Base-by-base conservation (phyloP, 2,329 filamentous ascomycete species). In the Clonostachys rhizophaga region DNA sequence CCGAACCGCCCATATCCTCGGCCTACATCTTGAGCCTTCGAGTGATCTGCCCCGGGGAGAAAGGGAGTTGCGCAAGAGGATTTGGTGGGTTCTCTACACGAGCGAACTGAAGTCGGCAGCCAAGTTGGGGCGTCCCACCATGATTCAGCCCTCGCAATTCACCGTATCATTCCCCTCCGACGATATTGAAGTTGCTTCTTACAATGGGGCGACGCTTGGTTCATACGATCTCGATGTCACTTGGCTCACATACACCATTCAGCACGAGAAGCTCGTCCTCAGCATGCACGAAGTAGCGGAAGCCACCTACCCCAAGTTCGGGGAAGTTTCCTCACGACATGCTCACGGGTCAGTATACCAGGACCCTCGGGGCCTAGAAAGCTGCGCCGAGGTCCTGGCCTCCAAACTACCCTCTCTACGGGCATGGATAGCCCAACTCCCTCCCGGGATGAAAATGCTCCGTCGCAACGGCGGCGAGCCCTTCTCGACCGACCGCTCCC, bases 41-140 rank as follows among this genome's bases (percentile, higher is more conserved):
- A 47, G 50, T 9, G 50, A 57, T 43, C 49, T 72, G 43, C 57
- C 68, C 0, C 50, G 47, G 5, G 44, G 49, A 0, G 58, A 71
- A 43, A 53, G 65, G 16, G 74, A 78, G 51, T 56, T 76, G 49
- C 69, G 71, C 5, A 74, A 69, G 51, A 64, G 75, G 1, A 49
- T 80, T 12, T 81, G 77, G 76, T 80, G 75, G 75, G 59, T 58
- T 1, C 53, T 81, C 2, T 79, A 70, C 54, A 59, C 63, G 2
- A 56, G 78, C 14, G 78, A 81, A 44, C 67, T 60, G 49, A 75
- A 75, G 52, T 66, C 59, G 3, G 65, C 63, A 49, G 68, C 71
- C 60, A 72, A 75, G 48, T 62, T 76, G 3, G 74, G 74, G 4
- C 68, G 74, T 1, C 72, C 73, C 2, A 68, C 68, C 34, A 54